These are phyloP conservation scores for Coemansia sp. DNA, from an alignment of 192 early-diverging fungal species.

Conservation along the genomic window DNA sequence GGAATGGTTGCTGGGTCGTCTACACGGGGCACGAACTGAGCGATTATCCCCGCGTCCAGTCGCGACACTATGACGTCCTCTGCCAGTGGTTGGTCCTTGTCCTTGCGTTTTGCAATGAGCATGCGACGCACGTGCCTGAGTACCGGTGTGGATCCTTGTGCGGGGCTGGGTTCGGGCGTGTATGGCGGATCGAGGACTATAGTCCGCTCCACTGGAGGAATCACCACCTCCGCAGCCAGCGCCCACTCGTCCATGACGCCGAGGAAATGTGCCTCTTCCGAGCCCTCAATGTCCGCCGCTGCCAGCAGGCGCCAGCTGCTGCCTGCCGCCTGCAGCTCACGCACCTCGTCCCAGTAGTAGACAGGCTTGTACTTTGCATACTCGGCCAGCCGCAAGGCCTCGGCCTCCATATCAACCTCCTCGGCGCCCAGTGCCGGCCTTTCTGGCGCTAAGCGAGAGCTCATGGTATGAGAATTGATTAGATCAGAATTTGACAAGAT, in stretches of 20 bases:
- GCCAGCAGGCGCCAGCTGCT: constrained; percentile 27
- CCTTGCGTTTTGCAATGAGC: constrained; percentile 40
- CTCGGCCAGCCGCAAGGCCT: constrained; percentile 28
- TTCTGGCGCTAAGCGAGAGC: too few species aligned
- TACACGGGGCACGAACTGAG: constrained; percentile 22
- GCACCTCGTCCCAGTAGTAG: constrained; percentile 15
- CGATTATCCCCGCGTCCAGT: constrained; percentile 5
- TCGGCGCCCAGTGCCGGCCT: constrained; percentile 34
- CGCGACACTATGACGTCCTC: constrained; percentile 30
- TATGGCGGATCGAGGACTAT: constrained; percentile 15
- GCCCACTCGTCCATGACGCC: constrained; percentile 55
- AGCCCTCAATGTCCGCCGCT: constrained; percentile 15
- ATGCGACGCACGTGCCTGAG: constrained; percentile 16
- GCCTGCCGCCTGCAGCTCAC: constrained; percentile 1
- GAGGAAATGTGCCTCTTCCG: constrained; percentile 33
- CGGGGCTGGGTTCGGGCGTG: neutral
- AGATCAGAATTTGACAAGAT: too few species aligned
- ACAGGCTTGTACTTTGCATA: constrained; percentile 42
- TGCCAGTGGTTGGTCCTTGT: constrained; percentile 24
- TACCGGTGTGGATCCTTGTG: neutral
- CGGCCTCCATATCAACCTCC: constrained; percentile 15
- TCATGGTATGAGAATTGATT: too few species aligned
- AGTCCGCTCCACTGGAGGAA: constrained; percentile 56
- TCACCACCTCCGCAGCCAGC: constrained; percentile 51
- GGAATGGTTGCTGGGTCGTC: constrained; percentile 19